Base-by-base conservation (phyloP, 225 moss, liverwort and hornwort species). In the Physcomitrellopsis africana region DNA sequence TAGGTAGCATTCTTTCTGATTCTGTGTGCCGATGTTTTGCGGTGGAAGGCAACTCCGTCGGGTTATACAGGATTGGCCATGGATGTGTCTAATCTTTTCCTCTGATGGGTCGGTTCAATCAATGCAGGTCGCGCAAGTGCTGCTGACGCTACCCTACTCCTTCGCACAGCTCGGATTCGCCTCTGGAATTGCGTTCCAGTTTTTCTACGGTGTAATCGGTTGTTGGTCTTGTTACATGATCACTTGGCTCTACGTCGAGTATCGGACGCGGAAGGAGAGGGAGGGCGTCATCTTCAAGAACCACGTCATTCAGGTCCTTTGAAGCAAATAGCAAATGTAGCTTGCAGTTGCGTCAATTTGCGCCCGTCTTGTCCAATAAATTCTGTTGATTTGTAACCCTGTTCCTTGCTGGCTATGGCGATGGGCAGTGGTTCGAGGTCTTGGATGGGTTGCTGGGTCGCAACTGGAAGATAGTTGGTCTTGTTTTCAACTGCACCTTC, bases 181-280 rank as follows among this genome's bases (percentile, higher is more conserved):
- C 16, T 91, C 96, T n/a, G 96, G 96, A 18, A 75, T 96, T 17
- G 75, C 85, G 13, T 89, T 96, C 13, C 96, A 96, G 73, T 42
- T 93, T 20, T 92, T 96, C 62, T 96, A 96, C 69, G 96, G 96
- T 16, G 65, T 93, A 20, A 77, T 93, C 48, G 96, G 93, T 52
- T 90, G 93, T 81, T 95, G 95, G 95, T 93, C 95, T 3, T 96
- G 96, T 75, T 96, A 96, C 76, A 91, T 96, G 79, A 96, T 96
- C 71, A 96, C 96, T 22, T 80, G 86, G 75, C 83, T 96, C 42
- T 96, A 96, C 63, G 90, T 86, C 6, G 96, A 96, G 77, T 96
- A 96, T 61, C 90, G 96, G 6, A 84, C 90, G 49, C 84, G 96
- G 47, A 96, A 92, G 43, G 96, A 96, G 79, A 89, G 81, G 37